phyloP scores from a whole-genome alignment of 345 rosid species.

The Ceriops decandra region DNA sequence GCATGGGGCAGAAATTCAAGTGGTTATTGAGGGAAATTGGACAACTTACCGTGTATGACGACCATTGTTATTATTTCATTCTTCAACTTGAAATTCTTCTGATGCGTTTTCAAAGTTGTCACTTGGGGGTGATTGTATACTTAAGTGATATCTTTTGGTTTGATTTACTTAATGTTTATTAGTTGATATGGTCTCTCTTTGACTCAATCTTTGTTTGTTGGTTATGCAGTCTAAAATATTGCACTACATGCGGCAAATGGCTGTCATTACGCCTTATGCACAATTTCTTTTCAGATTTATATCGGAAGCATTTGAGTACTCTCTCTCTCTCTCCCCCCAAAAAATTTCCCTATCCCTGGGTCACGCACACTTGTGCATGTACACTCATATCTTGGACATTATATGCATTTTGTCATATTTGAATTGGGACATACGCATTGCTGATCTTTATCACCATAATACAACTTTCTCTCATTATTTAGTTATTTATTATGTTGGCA shows the following conservation, averaged over 20 bases:
- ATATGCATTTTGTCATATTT: not conserved
- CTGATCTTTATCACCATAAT: conserved; percentile 4
- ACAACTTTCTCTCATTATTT: conserved; percentile 6
- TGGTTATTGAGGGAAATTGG: conserved; percentile 98
- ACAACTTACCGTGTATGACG: conserved; percentile 82
- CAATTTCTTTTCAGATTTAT: conserved; percentile 81
- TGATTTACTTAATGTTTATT: not conserved
- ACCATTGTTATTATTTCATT: conserved; percentile 13
- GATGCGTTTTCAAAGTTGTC: not conserved
- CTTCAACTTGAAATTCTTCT: conserved; percentile 9
- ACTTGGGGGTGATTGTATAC: not conserved
- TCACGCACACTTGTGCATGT: no score
- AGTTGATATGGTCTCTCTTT: not conserved
- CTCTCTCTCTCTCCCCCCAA: conserved; percentile 15
- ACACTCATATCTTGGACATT: not conserved
- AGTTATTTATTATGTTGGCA: conserved; percentile 20
- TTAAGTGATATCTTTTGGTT: no score
- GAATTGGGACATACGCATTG: not conserved
- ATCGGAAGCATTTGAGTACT: conserved; percentile 74
- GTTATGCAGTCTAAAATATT: conserved; percentile 82
- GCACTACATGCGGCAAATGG: conserved; percentile 99
- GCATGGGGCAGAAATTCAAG: conserved; percentile 96
- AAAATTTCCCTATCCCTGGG: not conserved
- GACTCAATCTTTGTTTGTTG: conserved; percentile 15
- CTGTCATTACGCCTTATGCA: conserved; percentile 94